phyloP scores from a whole-genome alignment of 2,329 filamentous ascomycete genomes.

The Aspergillus proliferans region DNA sequence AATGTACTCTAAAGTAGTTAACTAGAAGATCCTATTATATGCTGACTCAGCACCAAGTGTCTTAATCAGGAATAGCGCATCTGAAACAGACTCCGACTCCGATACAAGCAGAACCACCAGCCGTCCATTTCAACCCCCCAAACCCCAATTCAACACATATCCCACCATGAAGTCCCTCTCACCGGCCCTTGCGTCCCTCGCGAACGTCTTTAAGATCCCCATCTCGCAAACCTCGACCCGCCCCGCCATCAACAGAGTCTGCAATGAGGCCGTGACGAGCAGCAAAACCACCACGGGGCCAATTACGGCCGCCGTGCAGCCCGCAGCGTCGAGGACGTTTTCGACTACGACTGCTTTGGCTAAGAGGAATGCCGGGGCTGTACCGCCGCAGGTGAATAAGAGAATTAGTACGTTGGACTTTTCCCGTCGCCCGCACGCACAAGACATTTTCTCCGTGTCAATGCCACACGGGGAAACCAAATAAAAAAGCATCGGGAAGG shows the following conservation, averaged over 20 bases:
- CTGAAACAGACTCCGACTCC: neutral
- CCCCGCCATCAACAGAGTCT: conserved; percentile 17
- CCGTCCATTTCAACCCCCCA: conserved; percentile 7
- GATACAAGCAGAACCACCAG: conserved; percentile 15
- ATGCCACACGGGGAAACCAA: neutral
- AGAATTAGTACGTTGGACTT: conserved; percentile 39
- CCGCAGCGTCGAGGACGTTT: conserved; percentile 24
- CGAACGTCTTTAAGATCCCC: conserved; percentile 40
- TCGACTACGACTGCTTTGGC: conserved; percentile 34
- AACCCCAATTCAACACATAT: conserved; percentile 13
- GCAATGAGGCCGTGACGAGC: conserved; percentile 15
- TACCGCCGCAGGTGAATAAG: conserved; percentile 25
- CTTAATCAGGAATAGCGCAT: neutral
- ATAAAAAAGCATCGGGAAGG: conserved; percentile 9
- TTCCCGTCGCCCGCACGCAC: neutral
- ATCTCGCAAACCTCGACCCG: conserved; percentile 26
- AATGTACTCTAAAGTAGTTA: too few relatives aligned
- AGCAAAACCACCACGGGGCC: conserved; percentile 12
- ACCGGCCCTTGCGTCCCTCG: conserved; percentile 39
- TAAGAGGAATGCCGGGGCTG: conserved; percentile 31
- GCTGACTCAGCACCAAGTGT: too few relatives aligned
- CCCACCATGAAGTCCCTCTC: conserved; percentile 31
- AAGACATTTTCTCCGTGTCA: neutral
- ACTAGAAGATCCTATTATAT: too few relatives aligned
- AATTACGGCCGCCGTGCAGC: conserved; percentile 18